Percentiles rank a stretch among this genome's conserved stretches.
Evolutionary conservation across 148 eudicot genomes (phyloP).

Genomic region (Drosera capensis): DNA sequence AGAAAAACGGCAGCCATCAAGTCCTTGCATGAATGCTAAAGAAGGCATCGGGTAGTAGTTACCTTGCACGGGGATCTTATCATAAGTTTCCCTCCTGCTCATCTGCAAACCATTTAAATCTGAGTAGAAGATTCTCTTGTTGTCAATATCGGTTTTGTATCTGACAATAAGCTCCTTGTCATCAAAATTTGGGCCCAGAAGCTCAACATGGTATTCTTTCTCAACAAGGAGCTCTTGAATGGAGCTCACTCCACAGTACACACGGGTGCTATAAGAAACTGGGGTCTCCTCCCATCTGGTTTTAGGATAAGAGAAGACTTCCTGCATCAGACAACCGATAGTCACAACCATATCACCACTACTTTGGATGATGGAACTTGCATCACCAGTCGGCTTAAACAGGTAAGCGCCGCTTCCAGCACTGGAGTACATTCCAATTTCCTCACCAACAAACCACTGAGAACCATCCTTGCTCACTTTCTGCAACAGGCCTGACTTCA

Average conservation of each 20-base stretch:
- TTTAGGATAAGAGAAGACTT: conserved; percentile 67
- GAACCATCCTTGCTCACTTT: conserved; percentile 48
- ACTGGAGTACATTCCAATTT: conserved; percentile 74
- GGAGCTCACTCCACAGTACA: conserved; percentile 40
- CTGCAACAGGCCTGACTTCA: conserved; percentile 51
- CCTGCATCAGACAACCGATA: conserved; percentile 68
- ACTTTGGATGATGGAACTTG: conserved; percentile 34
- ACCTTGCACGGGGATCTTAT: conserved; percentile 90
- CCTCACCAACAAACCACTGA: conserved; percentile 40
- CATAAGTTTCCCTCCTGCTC: conserved; percentile 93
- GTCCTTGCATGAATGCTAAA: conserved; percentile 77
- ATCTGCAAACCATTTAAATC: conserved; percentile 94
- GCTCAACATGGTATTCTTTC: conserved; percentile 95
- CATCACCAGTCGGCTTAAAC: conserved; percentile 76
- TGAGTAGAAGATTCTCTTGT: conserved; percentile 56
- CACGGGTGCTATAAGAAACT: conserved; percentile 73
- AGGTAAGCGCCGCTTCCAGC: conserved; percentile 71
- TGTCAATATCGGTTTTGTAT: conserved; percentile 71
- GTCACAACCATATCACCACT: conserved; percentile 51
- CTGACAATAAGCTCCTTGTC: conserved; percentile 76
- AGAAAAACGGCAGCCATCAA: conserved; percentile 66
- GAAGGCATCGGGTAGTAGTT: conserved; percentile 99
- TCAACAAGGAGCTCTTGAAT: conserved; percentile 67
- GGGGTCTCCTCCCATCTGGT: conserved; percentile 63
- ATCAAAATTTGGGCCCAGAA: conserved; percentile 40